These are phyloP conservation scores for Eragrostis curvula DNA, from an alignment of 176 grass and related monocot genomes.

Conservation along the genomic window DNA sequence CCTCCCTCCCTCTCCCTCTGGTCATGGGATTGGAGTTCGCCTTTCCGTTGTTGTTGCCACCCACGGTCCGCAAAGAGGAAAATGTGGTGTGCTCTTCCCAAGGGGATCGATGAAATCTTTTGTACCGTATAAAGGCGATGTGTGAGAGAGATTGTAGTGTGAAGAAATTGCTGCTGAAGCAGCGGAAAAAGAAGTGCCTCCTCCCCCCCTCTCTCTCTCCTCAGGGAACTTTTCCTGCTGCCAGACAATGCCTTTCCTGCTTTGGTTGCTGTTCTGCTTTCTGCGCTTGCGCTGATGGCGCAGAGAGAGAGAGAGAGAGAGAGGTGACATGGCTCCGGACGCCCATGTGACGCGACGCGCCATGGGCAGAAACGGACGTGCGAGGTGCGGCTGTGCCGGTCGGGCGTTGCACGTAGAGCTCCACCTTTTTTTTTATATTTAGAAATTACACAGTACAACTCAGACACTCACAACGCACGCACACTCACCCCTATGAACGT, in stretches of 20 bases:
- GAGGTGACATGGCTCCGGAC: neutral
- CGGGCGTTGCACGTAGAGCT: neutral
- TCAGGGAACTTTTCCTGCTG: conserved; percentile 20
- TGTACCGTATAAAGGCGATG: conserved; percentile 35
- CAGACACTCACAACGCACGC: too few species aligned
- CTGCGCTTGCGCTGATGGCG: conserved; percentile 34
- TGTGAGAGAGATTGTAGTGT: neutral
- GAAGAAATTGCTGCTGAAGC: neutral
- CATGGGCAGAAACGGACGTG: conserved; percentile 11
- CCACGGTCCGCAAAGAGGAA: neutral
- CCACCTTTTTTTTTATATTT: too few species aligned
- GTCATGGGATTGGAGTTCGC: conserved; percentile 43
- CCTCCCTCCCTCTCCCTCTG: neutral
- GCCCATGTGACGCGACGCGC: neutral
- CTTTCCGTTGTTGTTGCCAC: conserved; percentile 18
- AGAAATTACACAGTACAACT: too few species aligned
- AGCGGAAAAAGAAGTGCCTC: neutral
- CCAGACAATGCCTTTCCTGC: conserved; percentile 31
- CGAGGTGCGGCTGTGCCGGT: neutral
- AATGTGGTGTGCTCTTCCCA: conserved; percentile 36
- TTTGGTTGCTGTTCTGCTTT: conserved; percentile 37
- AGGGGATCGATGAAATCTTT: conserved; percentile 31
- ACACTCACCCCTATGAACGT: too few species aligned
- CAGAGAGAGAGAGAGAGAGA: neutral
- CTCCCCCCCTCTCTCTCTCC: too few species aligned